Evolutionary conservation across 176 grass and related monocot species (phyloP).

Genomic region (Aegilops longissima): DNA sequence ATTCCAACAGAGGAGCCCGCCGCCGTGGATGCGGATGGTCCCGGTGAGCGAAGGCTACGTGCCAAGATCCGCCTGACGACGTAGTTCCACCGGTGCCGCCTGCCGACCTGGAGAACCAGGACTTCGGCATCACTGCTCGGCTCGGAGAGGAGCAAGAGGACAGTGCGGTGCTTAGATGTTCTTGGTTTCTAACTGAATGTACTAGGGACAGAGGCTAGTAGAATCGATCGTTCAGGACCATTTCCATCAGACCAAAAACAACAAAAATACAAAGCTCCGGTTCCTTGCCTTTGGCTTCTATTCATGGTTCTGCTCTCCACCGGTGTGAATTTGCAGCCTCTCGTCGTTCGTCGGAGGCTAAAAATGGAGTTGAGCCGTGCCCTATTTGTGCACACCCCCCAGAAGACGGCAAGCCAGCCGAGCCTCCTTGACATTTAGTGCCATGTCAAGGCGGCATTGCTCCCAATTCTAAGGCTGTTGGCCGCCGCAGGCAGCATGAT

Average conservation of each 20-base stretch:
- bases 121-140: too few relatives aligned
- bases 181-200: background rate
- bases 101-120: too few relatives aligned
- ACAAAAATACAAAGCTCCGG: background rate
- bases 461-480: slow-evolving; percentile 26
- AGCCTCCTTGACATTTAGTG: slow-evolving; percentile 34
- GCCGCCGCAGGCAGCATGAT: slow-evolving; percentile 29
- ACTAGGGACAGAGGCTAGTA: too few relatives aligned
- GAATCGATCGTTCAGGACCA: background rate
- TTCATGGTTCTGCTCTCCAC: background rate
- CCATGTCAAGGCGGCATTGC: slow-evolving; percentile 42
- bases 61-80: too few relatives aligned
- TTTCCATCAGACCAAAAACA: background rate
- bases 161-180: background rate
- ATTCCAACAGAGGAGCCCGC: too few relatives aligned
- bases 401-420: slow-evolving; percentile 25
- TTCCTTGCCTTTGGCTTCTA: background rate
- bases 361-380: slow-evolving; percentile 21
- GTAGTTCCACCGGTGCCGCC: too few relatives aligned
- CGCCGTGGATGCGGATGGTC: too few relatives aligned
- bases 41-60: too few relatives aligned
- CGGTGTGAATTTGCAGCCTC: slow-evolving; percentile 14
- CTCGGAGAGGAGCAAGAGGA: too few relatives aligned
- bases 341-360: background rate
- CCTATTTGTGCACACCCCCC: slow-evolving; percentile 31